Conservation (phyloP, 257 asterid species). For the Nicotiana paniculata region DNA sequence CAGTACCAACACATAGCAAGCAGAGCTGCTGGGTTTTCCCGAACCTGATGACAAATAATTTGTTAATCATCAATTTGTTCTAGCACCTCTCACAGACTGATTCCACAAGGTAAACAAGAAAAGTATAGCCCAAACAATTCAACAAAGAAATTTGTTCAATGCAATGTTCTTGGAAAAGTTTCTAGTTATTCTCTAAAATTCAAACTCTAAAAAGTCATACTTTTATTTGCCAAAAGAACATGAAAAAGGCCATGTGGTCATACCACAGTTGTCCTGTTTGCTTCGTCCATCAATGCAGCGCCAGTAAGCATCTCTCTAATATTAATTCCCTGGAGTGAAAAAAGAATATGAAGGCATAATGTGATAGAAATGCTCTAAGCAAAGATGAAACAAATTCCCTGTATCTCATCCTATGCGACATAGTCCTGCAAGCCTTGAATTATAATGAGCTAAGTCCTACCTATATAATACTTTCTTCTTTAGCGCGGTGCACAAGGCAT, state of each 20-base stretch:
- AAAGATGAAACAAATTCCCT: slow-evolving; percentile 8
- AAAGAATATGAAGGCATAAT: neutral
- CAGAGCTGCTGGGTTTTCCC: slow-evolving; percentile 87
- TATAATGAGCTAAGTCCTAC: neutral
- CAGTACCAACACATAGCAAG: slow-evolving; percentile 97
- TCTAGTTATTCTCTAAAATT: neutral
- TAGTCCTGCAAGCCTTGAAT: neutral
- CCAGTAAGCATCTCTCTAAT: slow-evolving; percentile 92
- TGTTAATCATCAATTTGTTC: slow-evolving; percentile 3
- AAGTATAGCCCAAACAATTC: neutral
- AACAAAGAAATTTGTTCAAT: neutral
- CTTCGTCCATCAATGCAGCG: slow-evolving; percentile 96
- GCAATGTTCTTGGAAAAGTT: neutral
- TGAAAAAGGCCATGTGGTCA: slow-evolving; percentile 12
- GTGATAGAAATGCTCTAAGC: neutral
- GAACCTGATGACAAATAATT: slow-evolving; percentile 46
- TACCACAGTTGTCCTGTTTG: slow-evolving; percentile 67
- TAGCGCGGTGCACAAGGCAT: no score
- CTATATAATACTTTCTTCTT: no score
- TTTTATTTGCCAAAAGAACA: neutral
- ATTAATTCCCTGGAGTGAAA: slow-evolving; percentile 62
- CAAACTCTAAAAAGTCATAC: neutral
- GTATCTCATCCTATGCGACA: neutral
- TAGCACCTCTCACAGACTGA: neutral
- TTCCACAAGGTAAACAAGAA: neutral